phyloP scores from a whole-genome alignment of 1,284 basidiomycete species.

The Schizophyllum amplum region DNA sequence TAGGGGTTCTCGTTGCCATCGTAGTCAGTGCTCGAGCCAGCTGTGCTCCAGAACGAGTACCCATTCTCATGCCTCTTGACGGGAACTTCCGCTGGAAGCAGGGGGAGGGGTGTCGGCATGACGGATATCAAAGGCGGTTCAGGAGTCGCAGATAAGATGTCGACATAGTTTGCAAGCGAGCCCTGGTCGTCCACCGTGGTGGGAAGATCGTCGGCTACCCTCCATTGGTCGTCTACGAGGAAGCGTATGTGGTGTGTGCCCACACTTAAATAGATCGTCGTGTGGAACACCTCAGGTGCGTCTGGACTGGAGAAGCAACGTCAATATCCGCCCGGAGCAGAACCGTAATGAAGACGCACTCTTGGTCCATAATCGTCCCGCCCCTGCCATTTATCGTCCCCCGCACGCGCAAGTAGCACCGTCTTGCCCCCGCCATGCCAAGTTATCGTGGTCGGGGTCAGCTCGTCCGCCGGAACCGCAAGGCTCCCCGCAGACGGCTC shows the following conservation, averaged over 20 bases:
- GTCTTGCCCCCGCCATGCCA: neutral
- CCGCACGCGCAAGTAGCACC: neutral
- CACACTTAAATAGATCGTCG: conserved; percentile 62
- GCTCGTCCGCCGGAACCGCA: neutral
- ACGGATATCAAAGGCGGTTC: neutral
- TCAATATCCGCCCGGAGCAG: neutral
- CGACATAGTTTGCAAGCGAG: conserved; percentile 91
- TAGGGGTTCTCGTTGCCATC: neutral
- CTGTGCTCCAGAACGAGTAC: neutral
- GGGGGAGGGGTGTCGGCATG: neutral
- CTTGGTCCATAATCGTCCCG: neutral
- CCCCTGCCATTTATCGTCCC: neutral
- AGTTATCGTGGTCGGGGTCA: neutral
- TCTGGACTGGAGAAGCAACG: neutral
- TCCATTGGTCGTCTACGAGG: conserved; percentile 90
- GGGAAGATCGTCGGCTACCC: conserved; percentile 44
- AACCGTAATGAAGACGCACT: neutral
- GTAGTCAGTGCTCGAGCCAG: neutral
- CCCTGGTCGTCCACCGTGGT: conserved; percentile 95
- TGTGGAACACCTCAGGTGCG: conserved; percentile 22
- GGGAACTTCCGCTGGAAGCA: neutral
- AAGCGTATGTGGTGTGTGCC: conserved; percentile 96
- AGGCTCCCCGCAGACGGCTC: neutral
- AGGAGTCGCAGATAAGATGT: conserved; percentile 27
- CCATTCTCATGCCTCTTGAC: neutral